Conservation (phyloP, 257 asterid genomes). For the Solanum rostratum region DNA sequence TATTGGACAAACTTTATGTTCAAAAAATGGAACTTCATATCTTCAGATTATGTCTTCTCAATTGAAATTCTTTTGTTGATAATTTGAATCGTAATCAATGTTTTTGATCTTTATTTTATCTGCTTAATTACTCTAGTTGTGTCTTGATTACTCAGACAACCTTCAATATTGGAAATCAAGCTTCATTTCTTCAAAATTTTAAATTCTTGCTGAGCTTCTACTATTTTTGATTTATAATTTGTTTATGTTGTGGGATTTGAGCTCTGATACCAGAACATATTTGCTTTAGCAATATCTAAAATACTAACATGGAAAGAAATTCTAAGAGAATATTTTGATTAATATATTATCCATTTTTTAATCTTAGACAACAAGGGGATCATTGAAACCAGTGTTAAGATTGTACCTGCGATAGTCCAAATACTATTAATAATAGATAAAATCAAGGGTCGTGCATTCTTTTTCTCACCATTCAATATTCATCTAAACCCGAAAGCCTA, state of each 20-base stretch:
- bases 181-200: not conserved
- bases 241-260: not conserved
- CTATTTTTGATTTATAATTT: not conserved
- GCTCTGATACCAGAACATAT: not conserved
- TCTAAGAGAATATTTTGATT: not conserved
- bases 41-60: not conserved
- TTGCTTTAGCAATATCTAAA: not conserved
- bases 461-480: not conserved
- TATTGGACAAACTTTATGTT: not conserved
- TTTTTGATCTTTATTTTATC: not conserved
- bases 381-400: not conserved
- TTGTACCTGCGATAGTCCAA: not conserved
- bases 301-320: not conserved
- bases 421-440: not conserved
- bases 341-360: not conserved
- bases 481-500: not conserved
- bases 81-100: not conserved
- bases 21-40: not conserved
- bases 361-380: not conserved
- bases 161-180: not conserved
- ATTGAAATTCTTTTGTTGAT: not conserved
- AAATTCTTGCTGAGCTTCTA: not conserved
- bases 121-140: not conserved
- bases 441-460: not conserved
- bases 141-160: not conserved